Base-by-base conservation (phyloP, 345 rosid genomes). In the Populus nigra region DNA sequence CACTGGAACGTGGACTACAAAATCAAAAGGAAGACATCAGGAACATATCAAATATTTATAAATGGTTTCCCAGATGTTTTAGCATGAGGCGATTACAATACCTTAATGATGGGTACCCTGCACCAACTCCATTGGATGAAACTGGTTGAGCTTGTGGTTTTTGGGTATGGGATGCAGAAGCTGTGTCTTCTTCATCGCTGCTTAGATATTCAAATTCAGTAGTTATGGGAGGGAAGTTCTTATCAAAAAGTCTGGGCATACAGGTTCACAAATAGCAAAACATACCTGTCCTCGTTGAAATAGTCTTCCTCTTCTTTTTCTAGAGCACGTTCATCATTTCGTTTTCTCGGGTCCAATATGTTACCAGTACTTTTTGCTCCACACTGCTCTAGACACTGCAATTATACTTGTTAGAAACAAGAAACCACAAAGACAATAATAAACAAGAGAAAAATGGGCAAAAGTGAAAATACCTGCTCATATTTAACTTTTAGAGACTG, bases 271-370 rank as follows among this genome's bases (percentile, higher is more conserved):
- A 63, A 77, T 25, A 33, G 18, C 29, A 68, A 61, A 17, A 74
- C 73, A 67, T 65, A 96, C 98, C 97, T 96, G 82, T 93, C 94
- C 81, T 87, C 97, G n/a, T 94, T 96, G 81, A 96, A 96, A 84
- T 96, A 96, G 78, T 96, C 99, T 84, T 94, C 96, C 88, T 94
- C 99, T 82, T 96, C 99, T 87, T 96, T 96, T 77, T 94, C 98
- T 71, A 88, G 75, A n/a, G 97, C 97, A 31, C 97, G 97, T 83
- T 90, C 98, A 73, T 96, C 99, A 35, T 81, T 76, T 71, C 94
- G 81, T 82, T 86, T 92, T 77, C 97, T 88, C 9, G 90, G 85
- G 67, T 91, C 96, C 35, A 86, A 72, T 20, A 86, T 83, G 76
- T 75, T 86, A 78, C 85, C 87, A 76, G 83, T 81, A 77, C 77